Evolutionary conservation across 495 filamentous ascomycete genomes (phyloP), one percentile per base, ranked within the genome.

Genomic region (Podospora appendiculata): DNA sequence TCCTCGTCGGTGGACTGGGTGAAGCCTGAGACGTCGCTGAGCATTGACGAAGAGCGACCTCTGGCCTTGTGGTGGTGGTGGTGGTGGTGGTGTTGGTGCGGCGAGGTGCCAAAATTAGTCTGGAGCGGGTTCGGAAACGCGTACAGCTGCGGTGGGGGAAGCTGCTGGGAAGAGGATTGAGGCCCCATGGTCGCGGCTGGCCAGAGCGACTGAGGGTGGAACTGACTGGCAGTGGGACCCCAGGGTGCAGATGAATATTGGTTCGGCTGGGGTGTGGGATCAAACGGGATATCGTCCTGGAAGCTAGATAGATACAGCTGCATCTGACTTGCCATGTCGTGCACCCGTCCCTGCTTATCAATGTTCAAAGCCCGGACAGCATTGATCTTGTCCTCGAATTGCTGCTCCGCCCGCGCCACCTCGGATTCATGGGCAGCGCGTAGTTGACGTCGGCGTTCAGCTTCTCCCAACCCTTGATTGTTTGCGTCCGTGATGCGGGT

Each of bases 401-500:
- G 56, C 52, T 65, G 68, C 53, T 88, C 85, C 32, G 78, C 63
- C 17, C 79, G 79, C 4, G 71, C 67, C 17, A 85, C 78, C 35
- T 90, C 85, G 49, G 83, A 75, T 55, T 86, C 79, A 50, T 82
- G 74, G 12, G 75, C 76, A 47, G 81, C 79, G 52, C 84, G 83
- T 58, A 87, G 83, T 14, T 85, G 82, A 13, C 82, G 77, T 41
- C 83, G 83, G 25, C 85, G 83, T 56, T 88, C 84, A 58, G 81
- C 79, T 65, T 88, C 87, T 57, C 89, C 81, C 54, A 89, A 73
- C 8, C 83, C 87, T 48, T 87, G 81, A 18, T 78, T 80, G 60
- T 89, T 92, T 49, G 85, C 87, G 48, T 87, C 84, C 25, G 81
- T 78, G 48, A 94, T 86, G 52, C 83, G 81, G 44, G 88, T 85